Percentiles rank a stretch among this genome's conserved stretches.
These are phyloP conservation scores for Entomortierella lignicola DNA, from an alignment of 192 early-diverging fungal genomes.

Conservation along the genomic window DNA sequence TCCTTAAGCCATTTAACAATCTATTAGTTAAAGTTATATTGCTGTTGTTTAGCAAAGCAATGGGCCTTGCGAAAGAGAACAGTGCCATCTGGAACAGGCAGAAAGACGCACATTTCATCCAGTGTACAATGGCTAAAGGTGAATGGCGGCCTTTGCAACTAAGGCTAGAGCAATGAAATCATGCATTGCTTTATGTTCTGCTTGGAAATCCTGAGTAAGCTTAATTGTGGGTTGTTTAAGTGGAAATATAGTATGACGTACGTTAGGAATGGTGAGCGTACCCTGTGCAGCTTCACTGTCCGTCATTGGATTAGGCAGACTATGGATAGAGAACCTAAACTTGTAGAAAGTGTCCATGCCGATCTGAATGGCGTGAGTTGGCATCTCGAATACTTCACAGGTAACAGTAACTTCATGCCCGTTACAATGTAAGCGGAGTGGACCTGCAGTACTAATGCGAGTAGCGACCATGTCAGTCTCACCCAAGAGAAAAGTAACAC, in stretches of 20 bases:
- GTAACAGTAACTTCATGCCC: not conserved
- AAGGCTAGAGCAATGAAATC: not conserved
- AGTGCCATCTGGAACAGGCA: slow-evolving; percentile 14
- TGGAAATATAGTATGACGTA: not conserved
- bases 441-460: not conserved
- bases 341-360: slow-evolving; percentile 10
- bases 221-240: not conserved
- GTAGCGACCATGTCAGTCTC: not conserved
- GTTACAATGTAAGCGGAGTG: not conserved
- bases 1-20: slow-evolving; percentile 8
- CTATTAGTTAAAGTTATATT: not conserved
- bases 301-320: not conserved
- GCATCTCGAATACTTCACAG: not conserved
- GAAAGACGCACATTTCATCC: slow-evolving; percentile 20
- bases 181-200: not conserved
- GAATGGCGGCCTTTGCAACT: not conserved
- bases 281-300: not conserved
- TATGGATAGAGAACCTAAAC: slow-evolving; percentile 5
- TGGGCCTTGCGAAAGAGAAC: slow-evolving; percentile 2
- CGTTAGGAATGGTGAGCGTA: slow-evolving; percentile 1
- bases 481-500: not conserved
- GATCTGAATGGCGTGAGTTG: not conserved
- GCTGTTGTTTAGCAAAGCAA: slow-evolving; percentile 11
- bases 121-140: slow-evolving; percentile 6
- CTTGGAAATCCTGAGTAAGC: not conserved